Percentiles rank a stretch among this genome's conserved stretches.
Conservation (phyloP, 352 stramenopile genomes). For the Elongisporangium undulatum region DNA sequence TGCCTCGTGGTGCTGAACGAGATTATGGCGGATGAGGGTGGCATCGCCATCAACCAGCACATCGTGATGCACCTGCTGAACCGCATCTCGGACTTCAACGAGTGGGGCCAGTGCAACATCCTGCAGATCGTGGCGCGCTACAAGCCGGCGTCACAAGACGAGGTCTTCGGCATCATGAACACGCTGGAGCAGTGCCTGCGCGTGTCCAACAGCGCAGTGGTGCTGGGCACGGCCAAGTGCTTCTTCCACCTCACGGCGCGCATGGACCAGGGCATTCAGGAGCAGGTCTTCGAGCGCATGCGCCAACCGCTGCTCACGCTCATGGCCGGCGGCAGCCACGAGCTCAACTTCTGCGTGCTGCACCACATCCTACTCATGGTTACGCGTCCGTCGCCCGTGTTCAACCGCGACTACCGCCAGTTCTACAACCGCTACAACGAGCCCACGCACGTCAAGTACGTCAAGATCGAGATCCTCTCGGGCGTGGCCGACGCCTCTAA, state of each 20-base stretch:
- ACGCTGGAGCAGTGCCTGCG: constrained; percentile 93
- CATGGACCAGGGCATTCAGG: constrained; percentile 81
- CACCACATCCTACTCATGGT: constrained; percentile 97
- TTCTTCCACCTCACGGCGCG: constrained; percentile 96
- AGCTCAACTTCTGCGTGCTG: constrained; percentile 95
- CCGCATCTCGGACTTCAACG: constrained; percentile 98
- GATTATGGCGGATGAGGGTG: constrained; percentile 96
- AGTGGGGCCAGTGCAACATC: constrained; percentile 98
- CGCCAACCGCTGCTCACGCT: constrained; percentile 97
- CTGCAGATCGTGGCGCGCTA: constrained; percentile 94
- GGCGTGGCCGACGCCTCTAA: constrained; percentile 93
- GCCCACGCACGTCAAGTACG: constrained; percentile 96
- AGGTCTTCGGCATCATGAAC: constrained; percentile 99
- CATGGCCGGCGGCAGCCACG: constrained; percentile 91
- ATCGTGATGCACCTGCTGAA: constrained; percentile 98
- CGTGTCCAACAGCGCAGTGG: constrained; percentile 94
- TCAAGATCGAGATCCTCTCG: constrained; percentile 97
- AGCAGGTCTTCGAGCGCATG: constrained; percentile 89
- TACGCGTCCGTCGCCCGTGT: constrained; percentile 92
- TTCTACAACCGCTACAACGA: constrained; percentile 99
- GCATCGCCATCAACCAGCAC: constrained; percentile 96
- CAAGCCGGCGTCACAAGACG: constrained; percentile 91
- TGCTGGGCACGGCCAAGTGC: constrained; percentile 95
- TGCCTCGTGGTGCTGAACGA: constrained; percentile 97
- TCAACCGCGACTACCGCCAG: constrained; percentile 97